phyloP scores from a whole-genome alignment of 345 rosid genomes.

The Eucalyptus dawsonii region DNA sequence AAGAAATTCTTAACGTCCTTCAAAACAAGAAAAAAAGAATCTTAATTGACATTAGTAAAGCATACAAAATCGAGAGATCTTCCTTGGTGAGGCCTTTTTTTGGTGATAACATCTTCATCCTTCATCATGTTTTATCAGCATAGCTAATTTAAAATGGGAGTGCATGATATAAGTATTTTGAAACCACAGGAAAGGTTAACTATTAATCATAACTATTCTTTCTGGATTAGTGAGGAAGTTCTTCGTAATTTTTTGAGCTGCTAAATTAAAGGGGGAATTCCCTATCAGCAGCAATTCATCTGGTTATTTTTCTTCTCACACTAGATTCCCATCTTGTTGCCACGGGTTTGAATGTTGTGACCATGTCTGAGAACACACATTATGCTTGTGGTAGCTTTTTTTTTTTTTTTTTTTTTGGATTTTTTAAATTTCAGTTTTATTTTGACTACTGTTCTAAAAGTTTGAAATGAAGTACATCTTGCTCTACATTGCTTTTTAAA shows the following conservation, averaged over 20 bases:
- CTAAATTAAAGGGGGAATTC: neutral
- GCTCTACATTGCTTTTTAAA: neutral
- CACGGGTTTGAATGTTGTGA: neutral
- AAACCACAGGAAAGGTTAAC: neutral
- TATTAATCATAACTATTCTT: neutral
- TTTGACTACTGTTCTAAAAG: neutral
- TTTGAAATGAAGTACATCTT: neutral
- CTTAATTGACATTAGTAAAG: neutral
- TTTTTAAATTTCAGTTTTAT: neutral
- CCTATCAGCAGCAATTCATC: neutral
- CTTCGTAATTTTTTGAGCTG: neutral
- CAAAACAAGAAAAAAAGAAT: neutral
- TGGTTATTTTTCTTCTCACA: neutral
- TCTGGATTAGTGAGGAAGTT: neutral
- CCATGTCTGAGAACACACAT: neutral
- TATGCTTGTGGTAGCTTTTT: neutral
- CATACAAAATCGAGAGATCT: neutral
- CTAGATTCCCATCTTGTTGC: neutral
- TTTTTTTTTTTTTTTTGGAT: neutral
- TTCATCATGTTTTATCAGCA: neutral
- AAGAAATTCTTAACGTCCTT: neutral
- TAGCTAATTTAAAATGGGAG: neutral
- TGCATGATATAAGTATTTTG: neutral
- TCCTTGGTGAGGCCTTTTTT: neutral
- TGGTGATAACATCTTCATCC: neutral